phyloP scores from a whole-genome alignment of 192 early-diverging fungal species.

The Rhizophagus prolifer region DNA sequence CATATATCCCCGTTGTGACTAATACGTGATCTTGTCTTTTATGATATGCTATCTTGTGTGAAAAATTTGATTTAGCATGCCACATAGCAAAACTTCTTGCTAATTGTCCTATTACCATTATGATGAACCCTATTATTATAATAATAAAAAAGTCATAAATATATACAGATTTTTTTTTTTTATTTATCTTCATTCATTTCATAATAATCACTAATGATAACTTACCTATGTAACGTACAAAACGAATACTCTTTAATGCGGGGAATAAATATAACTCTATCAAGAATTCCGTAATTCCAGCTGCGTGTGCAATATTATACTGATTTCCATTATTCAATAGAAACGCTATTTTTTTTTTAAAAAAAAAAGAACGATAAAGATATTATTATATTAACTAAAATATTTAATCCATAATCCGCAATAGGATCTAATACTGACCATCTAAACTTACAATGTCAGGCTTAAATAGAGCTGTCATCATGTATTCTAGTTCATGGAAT shows the following conservation, averaged over 20 bases:
- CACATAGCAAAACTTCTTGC: slow-evolving; percentile 86
- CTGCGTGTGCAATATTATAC: slow-evolving; percentile 70
- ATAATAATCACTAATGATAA: background rate
- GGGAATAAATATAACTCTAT: slow-evolving; percentile 67
- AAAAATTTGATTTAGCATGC: slow-evolving; percentile 86
- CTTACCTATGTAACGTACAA: slow-evolving; percentile 23
- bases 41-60: slow-evolving; percentile 73
- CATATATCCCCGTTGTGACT: slow-evolving; percentile 87
- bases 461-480: slow-evolving; percentile 82
- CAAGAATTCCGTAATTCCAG: slow-evolving; percentile 67
- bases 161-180: too few relatives aligned
- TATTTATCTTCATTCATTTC: too few relatives aligned
- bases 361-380: slow-evolving; percentile 13
- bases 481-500: slow-evolving; percentile 88
- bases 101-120: slow-evolving; percentile 69
- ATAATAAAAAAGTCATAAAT: background rate
- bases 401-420: too few relatives aligned
- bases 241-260: slow-evolving; percentile 43
- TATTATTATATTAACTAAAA: slow-evolving; percentile 21
- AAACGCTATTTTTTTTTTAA: slow-evolving; percentile 52
- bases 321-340: slow-evolving; percentile 70
- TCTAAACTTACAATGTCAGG: slow-evolving; percentile 64
- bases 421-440: slow-evolving; percentile 50
- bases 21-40: slow-evolving; percentile 73
- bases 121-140: slow-evolving; percentile 49